phyloP scores from a whole-genome alignment of 2,329 filamentous ascomycete species.

The Didymella pomorum region DNA sequence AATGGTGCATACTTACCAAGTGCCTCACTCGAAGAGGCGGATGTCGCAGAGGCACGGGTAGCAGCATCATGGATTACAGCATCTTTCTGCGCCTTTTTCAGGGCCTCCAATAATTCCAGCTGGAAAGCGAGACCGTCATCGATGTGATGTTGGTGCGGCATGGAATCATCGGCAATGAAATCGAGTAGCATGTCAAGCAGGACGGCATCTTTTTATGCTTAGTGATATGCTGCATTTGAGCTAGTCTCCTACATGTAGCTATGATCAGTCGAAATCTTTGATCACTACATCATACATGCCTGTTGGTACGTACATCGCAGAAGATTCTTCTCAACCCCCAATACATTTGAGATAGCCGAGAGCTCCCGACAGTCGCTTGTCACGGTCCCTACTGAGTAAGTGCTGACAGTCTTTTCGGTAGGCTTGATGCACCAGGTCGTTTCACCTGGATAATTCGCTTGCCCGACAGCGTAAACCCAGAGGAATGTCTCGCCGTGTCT shows the following conservation, averaged over 20 bases:
- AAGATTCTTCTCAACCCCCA: not conserved
- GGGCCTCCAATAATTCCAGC: conserved; percentile 1
- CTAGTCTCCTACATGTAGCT: not conserved
- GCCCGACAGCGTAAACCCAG: too few species aligned
- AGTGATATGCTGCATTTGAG: too few species aligned
- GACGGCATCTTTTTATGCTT: not conserved
- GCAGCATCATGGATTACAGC: too few species aligned
- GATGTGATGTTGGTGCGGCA: not conserved
- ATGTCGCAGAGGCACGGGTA: too few species aligned
- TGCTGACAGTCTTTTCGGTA: not conserved
- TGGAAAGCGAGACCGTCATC: not conserved
- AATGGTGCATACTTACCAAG: too few species aligned
- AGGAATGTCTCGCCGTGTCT: not conserved
- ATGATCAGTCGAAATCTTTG: too few species aligned
- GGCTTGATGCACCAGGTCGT: too few species aligned
- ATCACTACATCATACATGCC: too few species aligned
- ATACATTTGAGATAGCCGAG: not conserved
- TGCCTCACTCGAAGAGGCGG: too few species aligned
- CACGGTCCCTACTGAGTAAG: not conserved
- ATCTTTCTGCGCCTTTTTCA: not conserved
- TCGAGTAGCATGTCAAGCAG: conserved; percentile 3
- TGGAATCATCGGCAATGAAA: not conserved
- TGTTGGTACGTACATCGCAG: not conserved
- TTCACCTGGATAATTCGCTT: too few species aligned
- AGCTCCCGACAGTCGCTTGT: too few species aligned